Conservation (phyloP, 768 basidiomycete species). For the Termitomyces sp. region DNA sequence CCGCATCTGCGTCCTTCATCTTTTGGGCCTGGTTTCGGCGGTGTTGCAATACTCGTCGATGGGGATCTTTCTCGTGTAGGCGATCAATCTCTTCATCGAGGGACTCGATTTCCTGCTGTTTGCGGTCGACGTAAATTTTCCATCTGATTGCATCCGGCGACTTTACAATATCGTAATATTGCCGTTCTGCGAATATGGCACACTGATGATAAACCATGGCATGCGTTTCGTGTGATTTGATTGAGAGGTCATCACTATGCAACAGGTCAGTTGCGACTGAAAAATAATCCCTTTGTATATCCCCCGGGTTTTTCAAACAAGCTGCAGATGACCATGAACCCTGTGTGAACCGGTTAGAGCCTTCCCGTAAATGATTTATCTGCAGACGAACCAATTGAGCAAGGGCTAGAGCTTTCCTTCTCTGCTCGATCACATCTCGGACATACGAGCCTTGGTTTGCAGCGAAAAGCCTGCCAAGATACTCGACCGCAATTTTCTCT, state of each 20-base stretch:
- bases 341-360: constrained; percentile 34
- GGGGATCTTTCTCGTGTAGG: constrained; percentile 13
- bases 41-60: constrained; percentile 13
- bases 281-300: constrained; percentile 73
- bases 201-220: constrained; percentile 74
- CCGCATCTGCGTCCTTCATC: constrained; percentile 42
- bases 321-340: constrained; percentile 91
- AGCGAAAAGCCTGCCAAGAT: constrained; percentile 42
- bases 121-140: constrained; percentile 71
- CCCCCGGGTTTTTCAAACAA: constrained; percentile 71
- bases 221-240: constrained; percentile 25
- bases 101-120: constrained; percentile 63
- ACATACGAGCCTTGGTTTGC: constrained; percentile 17
- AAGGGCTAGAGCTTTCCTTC: constrained; percentile 41
- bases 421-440: constrained; percentile 6
- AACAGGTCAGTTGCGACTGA: constrained; percentile 46
- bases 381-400: constrained; percentile 58
- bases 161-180: constrained; percentile 68
- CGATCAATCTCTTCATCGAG: constrained; percentile 33
- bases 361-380: neutral
- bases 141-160: constrained; percentile 69
- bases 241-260: constrained; percentile 16
- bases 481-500: constrained; percentile 77
- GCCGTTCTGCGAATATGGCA: constrained; percentile 86
- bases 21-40: constrained; percentile 28